Percentiles rank a stretch among this genome's conserved stretches.
Evolutionary conservation across 441 rosid genomes (phyloP).

Genomic region (Aleurites moluccanus): DNA sequence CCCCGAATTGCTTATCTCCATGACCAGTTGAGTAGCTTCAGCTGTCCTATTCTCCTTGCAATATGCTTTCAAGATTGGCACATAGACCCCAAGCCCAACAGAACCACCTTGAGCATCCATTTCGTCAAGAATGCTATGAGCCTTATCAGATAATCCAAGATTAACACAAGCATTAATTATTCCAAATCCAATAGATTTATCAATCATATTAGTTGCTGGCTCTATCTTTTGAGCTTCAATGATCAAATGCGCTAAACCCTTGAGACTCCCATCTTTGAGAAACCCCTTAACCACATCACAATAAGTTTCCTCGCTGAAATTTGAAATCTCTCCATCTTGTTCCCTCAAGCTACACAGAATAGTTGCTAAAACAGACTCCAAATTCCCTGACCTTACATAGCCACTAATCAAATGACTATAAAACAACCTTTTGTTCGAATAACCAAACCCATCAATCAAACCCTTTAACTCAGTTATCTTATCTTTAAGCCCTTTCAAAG

Average conservation of each 20-base stretch:
- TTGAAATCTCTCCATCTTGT: constrained; percentile 29
- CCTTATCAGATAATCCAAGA: constrained; percentile 78
- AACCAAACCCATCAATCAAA: no score
- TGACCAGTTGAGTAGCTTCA: constrained; percentile 90
- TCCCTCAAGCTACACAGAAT: neutral
- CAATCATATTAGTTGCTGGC: constrained; percentile 33
- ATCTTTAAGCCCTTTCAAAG: no score
- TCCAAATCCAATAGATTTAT: constrained; percentile 72
- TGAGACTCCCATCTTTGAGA: constrained; percentile 51
- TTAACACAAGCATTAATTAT: constrained; percentile 68
- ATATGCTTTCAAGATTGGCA: constrained; percentile 76
- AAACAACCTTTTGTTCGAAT: no score
- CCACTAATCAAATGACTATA: constrained; percentile 52
- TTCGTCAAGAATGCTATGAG: constrained; percentile 67
- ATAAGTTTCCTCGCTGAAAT: constrained; percentile 31
- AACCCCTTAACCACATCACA: constrained; percentile 63
- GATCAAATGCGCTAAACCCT: constrained; percentile 66
- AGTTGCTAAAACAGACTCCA: constrained; percentile 52
- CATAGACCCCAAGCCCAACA: constrained; percentile 61
- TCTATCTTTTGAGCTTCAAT: constrained; percentile 76
- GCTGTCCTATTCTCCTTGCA: constrained; percentile 78
- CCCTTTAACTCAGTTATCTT: neutral
- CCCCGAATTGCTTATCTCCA: constrained; percentile 68
- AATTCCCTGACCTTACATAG: constrained; percentile 56
- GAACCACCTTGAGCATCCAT: constrained; percentile 64